These are phyloP conservation scores for Cladorrhinum samala DNA, from an alignment of 495 filamentous ascomycete species.

Conservation along the genomic window DNA sequence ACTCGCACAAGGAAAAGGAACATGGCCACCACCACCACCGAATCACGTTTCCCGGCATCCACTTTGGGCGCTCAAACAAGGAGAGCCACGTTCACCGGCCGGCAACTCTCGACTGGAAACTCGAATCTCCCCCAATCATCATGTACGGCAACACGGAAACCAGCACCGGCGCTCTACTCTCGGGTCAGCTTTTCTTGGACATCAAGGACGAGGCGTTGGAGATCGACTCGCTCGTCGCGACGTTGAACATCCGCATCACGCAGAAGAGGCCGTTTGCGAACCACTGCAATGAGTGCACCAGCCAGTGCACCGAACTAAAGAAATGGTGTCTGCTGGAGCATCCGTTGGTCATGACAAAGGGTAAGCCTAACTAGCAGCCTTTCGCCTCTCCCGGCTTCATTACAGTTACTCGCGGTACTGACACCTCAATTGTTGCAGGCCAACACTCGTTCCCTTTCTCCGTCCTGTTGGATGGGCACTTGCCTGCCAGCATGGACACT, in stretches of 20 bases:
- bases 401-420: too few species aligned
- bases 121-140: constrained; percentile 86
- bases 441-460: constrained; percentile 86
- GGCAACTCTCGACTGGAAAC: constrained; percentile 64
- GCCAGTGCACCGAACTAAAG: constrained; percentile 62
- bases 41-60: constrained; percentile 41
- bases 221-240: constrained; percentile 65
- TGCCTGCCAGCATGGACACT: constrained; percentile 76
- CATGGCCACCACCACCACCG: constrained; percentile 37
- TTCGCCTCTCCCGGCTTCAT: too few species aligned
- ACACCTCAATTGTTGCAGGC: constrained; percentile 30
- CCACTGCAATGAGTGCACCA: constrained; percentile 71
- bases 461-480: constrained; percentile 76
- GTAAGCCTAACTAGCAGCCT: constrained; percentile 29
- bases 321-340: constrained; percentile 73
- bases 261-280: constrained; percentile 72
- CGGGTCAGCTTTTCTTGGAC: constrained; percentile 70
- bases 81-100: constrained; percentile 31
- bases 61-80: constrained; percentile 42
- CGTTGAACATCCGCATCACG: constrained; percentile 56
- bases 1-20: constrained; percentile 26
- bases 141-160: constrained; percentile 69
- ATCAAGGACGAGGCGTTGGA: constrained; percentile 58
- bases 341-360: constrained; percentile 54
- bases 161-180: constrained; percentile 83